Base-by-base conservation (phyloP, 129 eudicot species). In the Artemisia annua region DNA sequence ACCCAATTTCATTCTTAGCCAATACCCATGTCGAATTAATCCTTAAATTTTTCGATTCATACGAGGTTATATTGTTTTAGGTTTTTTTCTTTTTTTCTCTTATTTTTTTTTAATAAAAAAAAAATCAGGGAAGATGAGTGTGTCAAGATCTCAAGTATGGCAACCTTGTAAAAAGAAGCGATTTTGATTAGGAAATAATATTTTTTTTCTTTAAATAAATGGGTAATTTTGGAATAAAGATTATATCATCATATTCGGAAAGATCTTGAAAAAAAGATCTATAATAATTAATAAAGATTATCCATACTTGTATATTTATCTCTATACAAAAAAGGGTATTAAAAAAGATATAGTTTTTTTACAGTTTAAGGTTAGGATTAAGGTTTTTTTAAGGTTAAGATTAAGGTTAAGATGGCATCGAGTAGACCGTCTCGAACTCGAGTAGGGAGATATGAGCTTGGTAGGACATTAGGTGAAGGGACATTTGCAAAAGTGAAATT, bases 81-180 rank as follows among this genome's bases (percentile, higher is more conserved):
- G n/a, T 5, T 13, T 52, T 60, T 46, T 78, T 48, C 65, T 54
- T n/a, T 71, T 64, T 55, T 19, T 53, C 43, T 70, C 16, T 13
- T 35, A 7, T 24, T 72, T 39, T 11, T 4, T 18, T 6, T 20
- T 1, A 1, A 15, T 0, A 59, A 68, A 63, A 72, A n/a, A n/a
- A 0, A 63, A 72, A 18, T 54, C 35, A 60, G 78, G 75, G 68
- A 85, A 83, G 87, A 92, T 89, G 98, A 83, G 81, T 82, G 86
- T 89, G 2, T 75, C 81, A 24, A 92, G 85, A 87, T 87, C 95
- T 73, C 98, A 87, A 75, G 91, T 92, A 39, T 92, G 98, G 98
- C 98, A 92, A 66, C 98, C 98, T 63, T 92, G 98, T 66, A 92
- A 92, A 62, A 92, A 92, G 96, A 92, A 92, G 91, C 81, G 96